Base-by-base conservation (phyloP, 495 filamentous ascomycete species). In the Cairneyella variabilis region DNA sequence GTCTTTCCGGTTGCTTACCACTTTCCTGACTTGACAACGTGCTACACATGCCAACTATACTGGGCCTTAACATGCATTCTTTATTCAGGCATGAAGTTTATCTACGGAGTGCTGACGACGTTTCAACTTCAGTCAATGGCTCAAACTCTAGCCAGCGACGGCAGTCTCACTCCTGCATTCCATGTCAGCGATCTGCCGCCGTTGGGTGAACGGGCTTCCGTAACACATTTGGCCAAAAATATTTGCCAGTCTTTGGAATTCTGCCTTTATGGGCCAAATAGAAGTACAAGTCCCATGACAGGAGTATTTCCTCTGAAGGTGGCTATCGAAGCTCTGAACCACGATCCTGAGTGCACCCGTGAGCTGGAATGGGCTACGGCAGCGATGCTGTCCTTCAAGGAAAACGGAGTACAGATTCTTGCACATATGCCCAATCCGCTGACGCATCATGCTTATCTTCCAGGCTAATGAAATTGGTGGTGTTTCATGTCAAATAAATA, bases 161-260 rank as follows among this genome's bases (percentile, higher is more conserved):
- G 20, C 40, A 34, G 17, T 32, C 8, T 17, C n/a, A 30, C 55
- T 40, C 9, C 32, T 4, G 10, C 42, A 34, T n/a, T 20, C 14
- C 39, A 28, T 20, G 25, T 59, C 25, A 21, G 27, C n/a, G 39
- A 44, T 32, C 43, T 66, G 39, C 59, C 52, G 9, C 51, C 50
- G 2, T 56, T 67, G 2, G 59, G 51, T 3, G 60, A 68, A 23
- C 58, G 67, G 1, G 38, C 38, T 18, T 56, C 66, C 36, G 59
- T 63, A 43, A 16, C 60, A 7, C 43, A 23, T 9, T 50, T 69
- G 47, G 63, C 61, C 6, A 54, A 62, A 11, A 59, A 64, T 42
- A 68, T 72, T 16, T 67, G 66, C 28, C 67, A 69, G 45, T 63
- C 66, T 1, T 44, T 69, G 8, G 64, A 67, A 37, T 72, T 61